phyloP scores from a whole-genome alignment of 768 basidiomycete species.

The Cyclocybe aegerita region DNA sequence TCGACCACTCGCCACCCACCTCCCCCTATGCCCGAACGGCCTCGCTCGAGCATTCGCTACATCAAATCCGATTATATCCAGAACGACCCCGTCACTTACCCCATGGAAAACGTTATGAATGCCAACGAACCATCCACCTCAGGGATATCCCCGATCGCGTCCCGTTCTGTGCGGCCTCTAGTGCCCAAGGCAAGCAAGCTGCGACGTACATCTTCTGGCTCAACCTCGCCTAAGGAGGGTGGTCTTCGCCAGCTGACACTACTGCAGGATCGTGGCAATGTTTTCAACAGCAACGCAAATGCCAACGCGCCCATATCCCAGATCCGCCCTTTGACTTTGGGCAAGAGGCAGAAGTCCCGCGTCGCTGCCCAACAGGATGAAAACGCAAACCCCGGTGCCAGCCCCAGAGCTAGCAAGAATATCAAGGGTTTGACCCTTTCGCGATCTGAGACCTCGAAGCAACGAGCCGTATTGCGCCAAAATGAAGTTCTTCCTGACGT shows the following conservation, averaged over 20 bases:
- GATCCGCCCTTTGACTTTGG: conserved; percentile 56
- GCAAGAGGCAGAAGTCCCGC: conserved; percentile 51
- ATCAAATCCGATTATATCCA: conserved; percentile 55
- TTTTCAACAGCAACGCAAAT: conserved; percentile 33
- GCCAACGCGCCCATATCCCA: conserved; percentile 23
- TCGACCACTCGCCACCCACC: conserved; percentile 29
- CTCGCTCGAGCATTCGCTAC: conserved; percentile 64
- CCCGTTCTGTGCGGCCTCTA: conserved; percentile 51
- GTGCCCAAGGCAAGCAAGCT: conserved; percentile 51
- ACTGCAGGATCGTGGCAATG: conserved; percentile 56
- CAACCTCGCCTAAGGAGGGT: conserved; percentile 42
- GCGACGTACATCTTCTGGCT: conserved; percentile 41
- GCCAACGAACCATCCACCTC: conserved; percentile 13
- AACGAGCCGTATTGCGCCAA: conserved; percentile 56
- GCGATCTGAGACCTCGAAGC: conserved; percentile 62
- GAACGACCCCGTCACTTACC: conserved; percentile 20
- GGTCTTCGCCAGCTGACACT: conserved; percentile 59
- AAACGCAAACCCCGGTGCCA: conserved; percentile 35
- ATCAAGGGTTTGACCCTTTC: conserved; percentile 60
- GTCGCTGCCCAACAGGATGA: conserved; percentile 29
- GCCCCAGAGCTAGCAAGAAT: conserved; percentile 35
- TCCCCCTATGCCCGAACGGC: conserved; percentile 35
- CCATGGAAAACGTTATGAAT: conserved; percentile 14
- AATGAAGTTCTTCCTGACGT: conserved; percentile 59
- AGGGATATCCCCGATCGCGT: conserved; percentile 37